A percentile compares a stretch with the other conserved stretches of the same genome.
Evolutionary conservation across 225 moss, liverwort and hornwort species (phyloP).

Genomic region (Bryoerythrophyllum caledonicum): DNA sequence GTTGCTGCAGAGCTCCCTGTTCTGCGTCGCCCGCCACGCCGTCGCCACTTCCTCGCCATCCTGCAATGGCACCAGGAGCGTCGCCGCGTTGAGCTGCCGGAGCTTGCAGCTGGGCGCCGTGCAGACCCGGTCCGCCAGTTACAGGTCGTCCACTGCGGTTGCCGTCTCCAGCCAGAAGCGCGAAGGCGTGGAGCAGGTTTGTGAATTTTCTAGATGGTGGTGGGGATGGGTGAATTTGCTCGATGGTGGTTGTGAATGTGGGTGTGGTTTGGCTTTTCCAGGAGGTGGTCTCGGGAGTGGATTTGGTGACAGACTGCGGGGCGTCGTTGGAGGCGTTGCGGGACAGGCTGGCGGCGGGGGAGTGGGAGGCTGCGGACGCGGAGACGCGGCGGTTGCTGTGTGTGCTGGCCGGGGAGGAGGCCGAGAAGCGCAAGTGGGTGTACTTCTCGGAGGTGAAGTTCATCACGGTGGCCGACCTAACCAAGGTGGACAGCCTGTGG

Average conservation of each 20-base stretch:
- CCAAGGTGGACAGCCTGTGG: slow-evolving; percentile 79
- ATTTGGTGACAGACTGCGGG: slow-evolving; percentile 58
- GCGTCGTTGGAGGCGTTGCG: slow-evolving; percentile 65
- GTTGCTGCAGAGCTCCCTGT: slow-evolving; percentile 31
- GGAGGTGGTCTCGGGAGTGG: slow-evolving; percentile 35
- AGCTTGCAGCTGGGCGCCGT: slow-evolving; percentile 16
- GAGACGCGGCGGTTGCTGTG: slow-evolving; percentile 87
- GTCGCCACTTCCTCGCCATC: not conserved
- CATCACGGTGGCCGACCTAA: slow-evolving; percentile 68
- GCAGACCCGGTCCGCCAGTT: not conserved
- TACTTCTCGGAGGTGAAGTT: slow-evolving; percentile 95
- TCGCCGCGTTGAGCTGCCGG: slow-evolving; percentile 13
- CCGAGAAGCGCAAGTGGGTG: slow-evolving; percentile 89
- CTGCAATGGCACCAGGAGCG: not conserved
- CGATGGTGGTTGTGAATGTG: too few relatives aligned
- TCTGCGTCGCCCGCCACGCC: slow-evolving; percentile 20
- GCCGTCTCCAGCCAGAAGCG: slow-evolving; percentile 46
- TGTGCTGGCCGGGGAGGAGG: slow-evolving; percentile 75
- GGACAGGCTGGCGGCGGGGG: slow-evolving; percentile 79
- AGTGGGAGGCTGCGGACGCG: slow-evolving; percentile 95
- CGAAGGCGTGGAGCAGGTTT: slow-evolving; percentile 45
- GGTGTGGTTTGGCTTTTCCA: not conserved
- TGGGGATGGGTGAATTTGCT: too few relatives aligned
- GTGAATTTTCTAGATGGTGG: too few relatives aligned
- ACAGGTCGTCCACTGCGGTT: slow-evolving; percentile 23